Conservation (phyloP, 208 protist species). For the Crithidia thermophila region DNA sequence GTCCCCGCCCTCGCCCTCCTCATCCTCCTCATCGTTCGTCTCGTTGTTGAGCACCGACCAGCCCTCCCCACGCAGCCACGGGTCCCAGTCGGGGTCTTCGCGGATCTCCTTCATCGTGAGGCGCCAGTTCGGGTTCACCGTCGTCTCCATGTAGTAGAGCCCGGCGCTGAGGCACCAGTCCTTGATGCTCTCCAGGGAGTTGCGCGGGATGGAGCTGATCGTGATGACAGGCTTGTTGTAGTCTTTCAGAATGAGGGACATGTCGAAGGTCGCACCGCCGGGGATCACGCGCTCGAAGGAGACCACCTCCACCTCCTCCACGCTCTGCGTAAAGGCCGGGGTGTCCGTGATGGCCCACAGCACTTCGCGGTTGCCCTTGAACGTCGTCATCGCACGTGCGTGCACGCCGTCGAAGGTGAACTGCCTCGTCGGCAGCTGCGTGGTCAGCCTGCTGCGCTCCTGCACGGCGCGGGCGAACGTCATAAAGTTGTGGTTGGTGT, state of each 20-base stretch:
- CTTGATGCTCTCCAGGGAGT: slow-evolving; percentile 68
- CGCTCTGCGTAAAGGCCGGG: slow-evolving; percentile 94
- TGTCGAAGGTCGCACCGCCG: slow-evolving; percentile 95
- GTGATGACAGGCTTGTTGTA: slow-evolving; percentile 84
- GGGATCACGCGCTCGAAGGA: slow-evolving; percentile 94
- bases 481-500: slow-evolving; percentile 90
- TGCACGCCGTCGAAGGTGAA: slow-evolving; percentile 90
- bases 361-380: slow-evolving; percentile 78
- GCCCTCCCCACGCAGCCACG: slow-evolving; percentile 68
- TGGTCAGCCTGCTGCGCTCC: slow-evolving; percentile 69
- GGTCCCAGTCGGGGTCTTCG: slow-evolving; percentile 86
- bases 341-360: slow-evolving; percentile 85
- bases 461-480: slow-evolving; percentile 73
- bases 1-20: slow-evolving; percentile 63
- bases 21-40: slow-evolving; percentile 87
- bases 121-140: slow-evolving; percentile 83
- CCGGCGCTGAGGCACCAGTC: slow-evolving; percentile 80
- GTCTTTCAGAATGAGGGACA: slow-evolving; percentile 98
- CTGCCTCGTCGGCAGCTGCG: slow-evolving; percentile 77
- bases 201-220: slow-evolving; percentile 63
- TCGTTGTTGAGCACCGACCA: slow-evolving; percentile 79
- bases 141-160: slow-evolving; percentile 88
- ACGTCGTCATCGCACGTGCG: slow-evolving; percentile 70
- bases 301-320: slow-evolving; percentile 95
- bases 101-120: slow-evolving; percentile 84